Conservation (phyloP, 148 eudicot species). For the Arctostaphylos glauca region DNA sequence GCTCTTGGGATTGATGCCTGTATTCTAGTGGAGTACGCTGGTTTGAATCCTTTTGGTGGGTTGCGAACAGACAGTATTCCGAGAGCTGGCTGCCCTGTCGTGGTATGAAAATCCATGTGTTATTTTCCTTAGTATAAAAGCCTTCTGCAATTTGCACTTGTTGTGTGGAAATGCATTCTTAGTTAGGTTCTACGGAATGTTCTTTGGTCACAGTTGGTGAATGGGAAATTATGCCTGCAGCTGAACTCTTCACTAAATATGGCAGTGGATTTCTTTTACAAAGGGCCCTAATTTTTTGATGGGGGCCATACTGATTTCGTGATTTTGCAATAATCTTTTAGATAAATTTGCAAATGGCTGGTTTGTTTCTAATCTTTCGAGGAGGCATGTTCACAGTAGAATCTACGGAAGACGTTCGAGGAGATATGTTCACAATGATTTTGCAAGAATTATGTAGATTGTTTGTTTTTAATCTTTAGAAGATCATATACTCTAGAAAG, state of each 20-base stretch:
- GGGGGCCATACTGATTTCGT: background rate
- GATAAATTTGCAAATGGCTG: background rate
- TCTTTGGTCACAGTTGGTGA: slow-evolving; percentile 5
- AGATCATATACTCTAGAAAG: background rate
- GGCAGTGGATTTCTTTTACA: background rate
- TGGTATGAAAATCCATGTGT: slow-evolving; percentile 43
- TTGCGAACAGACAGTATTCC: slow-evolving; percentile 92
- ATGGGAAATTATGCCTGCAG: background rate
- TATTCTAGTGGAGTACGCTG: slow-evolving; percentile 95
- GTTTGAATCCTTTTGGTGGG: slow-evolving; percentile 96
- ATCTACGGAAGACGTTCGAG: too few species aligned
- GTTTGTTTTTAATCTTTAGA: background rate
- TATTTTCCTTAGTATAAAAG: background rate
- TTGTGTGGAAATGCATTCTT: background rate
- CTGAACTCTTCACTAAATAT: background rate
- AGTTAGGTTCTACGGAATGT: background rate
- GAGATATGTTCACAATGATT: background rate
- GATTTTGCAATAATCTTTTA: background rate
- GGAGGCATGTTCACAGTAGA: too few species aligned
- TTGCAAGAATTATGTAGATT: background rate
- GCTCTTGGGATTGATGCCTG: slow-evolving; percentile 97
- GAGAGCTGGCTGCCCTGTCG: slow-evolving; percentile 94
- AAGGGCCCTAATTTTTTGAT: background rate
- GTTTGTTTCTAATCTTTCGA: too few species aligned
- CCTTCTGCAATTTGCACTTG: background rate